Conservation (phyloP, 2,329 filamentous ascomycete genomes). For the Corinectria fuckeliana region DNA sequence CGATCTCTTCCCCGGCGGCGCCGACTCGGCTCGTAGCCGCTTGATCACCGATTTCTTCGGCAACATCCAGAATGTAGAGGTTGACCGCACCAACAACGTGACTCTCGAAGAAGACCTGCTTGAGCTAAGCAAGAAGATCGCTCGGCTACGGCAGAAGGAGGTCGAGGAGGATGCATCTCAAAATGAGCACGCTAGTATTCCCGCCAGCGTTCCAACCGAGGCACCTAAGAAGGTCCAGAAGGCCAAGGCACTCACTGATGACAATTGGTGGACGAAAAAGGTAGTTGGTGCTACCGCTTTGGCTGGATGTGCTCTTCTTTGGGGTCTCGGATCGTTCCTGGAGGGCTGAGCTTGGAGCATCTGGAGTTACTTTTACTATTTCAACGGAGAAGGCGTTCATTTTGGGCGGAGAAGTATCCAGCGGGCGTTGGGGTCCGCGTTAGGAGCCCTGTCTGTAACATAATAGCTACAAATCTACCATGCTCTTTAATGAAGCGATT, state of each 20-base stretch:
- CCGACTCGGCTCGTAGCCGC: slow-evolving; percentile 76
- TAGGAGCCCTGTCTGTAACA: not conserved
- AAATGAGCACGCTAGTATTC: slow-evolving; percentile 36
- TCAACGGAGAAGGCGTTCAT: not conserved
- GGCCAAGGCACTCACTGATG: slow-evolving; percentile 67
- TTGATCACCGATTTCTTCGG: slow-evolving; percentile 97
- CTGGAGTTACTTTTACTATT: not conserved
- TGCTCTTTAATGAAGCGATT: not conserved
- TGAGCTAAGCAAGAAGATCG: slow-evolving; percentile 73
- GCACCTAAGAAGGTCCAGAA: slow-evolving; percentile 41
- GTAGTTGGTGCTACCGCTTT: slow-evolving; percentile 66
- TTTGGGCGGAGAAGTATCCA: no score
- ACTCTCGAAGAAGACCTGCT: slow-evolving; percentile 76
- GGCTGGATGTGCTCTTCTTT: slow-evolving; percentile 65
- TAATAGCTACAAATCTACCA: not conserved
- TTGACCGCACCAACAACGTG: slow-evolving; percentile 68
- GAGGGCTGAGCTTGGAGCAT: slow-evolving; percentile 37
- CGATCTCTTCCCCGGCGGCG: slow-evolving; percentile 90
- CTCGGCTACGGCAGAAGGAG: slow-evolving; percentile 57
- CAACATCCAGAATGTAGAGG: slow-evolving; percentile 95
- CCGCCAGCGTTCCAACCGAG: slow-evolving; percentile 39
- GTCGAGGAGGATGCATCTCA: slow-evolving; percentile 46
- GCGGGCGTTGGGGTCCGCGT: not conserved
- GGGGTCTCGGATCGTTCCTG: slow-evolving; percentile 63
- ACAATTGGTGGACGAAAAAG: slow-evolving; percentile 73